Conservation (phyloP, 78 protist genomes). For the Dictyostelium firmibasis region DNA sequence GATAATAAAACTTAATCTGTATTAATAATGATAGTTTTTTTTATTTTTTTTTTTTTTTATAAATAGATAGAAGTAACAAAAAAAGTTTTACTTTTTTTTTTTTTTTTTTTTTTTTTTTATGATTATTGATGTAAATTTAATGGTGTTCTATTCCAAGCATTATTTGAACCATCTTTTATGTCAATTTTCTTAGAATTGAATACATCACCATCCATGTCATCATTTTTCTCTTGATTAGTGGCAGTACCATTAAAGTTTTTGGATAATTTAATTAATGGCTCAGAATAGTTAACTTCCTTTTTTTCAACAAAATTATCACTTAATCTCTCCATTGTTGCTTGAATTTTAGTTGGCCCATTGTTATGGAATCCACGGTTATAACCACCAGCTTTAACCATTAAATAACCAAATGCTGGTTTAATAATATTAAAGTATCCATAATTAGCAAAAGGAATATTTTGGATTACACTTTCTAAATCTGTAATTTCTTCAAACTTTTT, state of each 20-base stretch:
- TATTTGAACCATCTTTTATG: constrained; percentile 5
- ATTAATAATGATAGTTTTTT: background rate
- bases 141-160: background rate
- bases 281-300: background rate
- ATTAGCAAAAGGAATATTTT: constrained; percentile 52
- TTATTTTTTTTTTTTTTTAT: background rate
- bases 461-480: constrained; percentile 32
- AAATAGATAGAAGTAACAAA: too few relatives aligned
- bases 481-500: constrained; percentile 56
- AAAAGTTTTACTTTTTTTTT: background rate
- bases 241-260: background rate
- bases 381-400: constrained; percentile 4
- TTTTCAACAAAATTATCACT: constrained; percentile 5
- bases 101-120: background rate
- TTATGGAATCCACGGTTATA: background rate
- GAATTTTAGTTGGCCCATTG: background rate
- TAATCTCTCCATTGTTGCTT: background rate
- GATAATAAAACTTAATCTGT: background rate
- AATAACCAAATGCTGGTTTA: constrained; percentile 48
- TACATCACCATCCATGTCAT: background rate
- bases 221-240: background rate
- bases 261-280: background rate
- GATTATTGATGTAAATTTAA: background rate
- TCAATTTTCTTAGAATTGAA: background rate
- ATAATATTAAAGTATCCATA: constrained; percentile 34